Conservation (phyloP, 2,329 filamentous ascomycete genomes). For the Ustulina deusta region DNA sequence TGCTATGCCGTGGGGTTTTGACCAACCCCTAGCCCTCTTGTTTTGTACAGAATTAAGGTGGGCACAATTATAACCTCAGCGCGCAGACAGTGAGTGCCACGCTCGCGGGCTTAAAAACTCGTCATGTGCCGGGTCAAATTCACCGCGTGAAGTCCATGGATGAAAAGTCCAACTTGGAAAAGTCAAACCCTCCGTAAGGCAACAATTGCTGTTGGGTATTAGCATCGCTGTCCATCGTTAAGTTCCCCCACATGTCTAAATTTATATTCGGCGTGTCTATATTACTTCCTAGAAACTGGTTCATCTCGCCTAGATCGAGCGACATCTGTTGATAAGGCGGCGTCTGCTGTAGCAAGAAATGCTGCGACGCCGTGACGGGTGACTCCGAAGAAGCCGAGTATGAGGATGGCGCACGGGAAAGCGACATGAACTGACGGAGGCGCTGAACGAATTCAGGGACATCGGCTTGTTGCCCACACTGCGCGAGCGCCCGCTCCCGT, state of each 20-base stretch:
- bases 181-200: slow-evolving; percentile 30
- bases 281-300: slow-evolving; percentile 23
- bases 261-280: slow-evolving; percentile 18
- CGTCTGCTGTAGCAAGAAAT: slow-evolving; percentile 27
- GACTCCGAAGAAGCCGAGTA: slow-evolving; percentile 18
- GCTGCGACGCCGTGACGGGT: slow-evolving; percentile 20
- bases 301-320: slow-evolving; percentile 27
- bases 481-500: slow-evolving; percentile 36
- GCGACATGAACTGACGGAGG: slow-evolving; percentile 31
- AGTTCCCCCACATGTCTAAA: slow-evolving; percentile 41
- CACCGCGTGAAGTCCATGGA: slow-evolving; percentile 19
- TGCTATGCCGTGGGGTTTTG: neutral
- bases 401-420: slow-evolving; percentile 20
- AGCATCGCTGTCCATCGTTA: slow-evolving; percentile 31
- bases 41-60: neutral
- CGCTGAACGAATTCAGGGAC: slow-evolving; percentile 35
- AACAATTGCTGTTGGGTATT: slow-evolving; percentile 20
- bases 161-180: slow-evolving; percentile 34
- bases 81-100: neutral
- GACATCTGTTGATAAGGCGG: slow-evolving; percentile 26
- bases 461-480: slow-evolving; percentile 29
- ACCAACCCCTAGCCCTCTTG: neutral
- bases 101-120: neutral
- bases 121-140: neutral
- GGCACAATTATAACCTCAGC: slow-evolving; percentile 1